Conservation (phyloP, 495 filamentous ascomycete species). For the Neohortaea acidophila region DNA sequence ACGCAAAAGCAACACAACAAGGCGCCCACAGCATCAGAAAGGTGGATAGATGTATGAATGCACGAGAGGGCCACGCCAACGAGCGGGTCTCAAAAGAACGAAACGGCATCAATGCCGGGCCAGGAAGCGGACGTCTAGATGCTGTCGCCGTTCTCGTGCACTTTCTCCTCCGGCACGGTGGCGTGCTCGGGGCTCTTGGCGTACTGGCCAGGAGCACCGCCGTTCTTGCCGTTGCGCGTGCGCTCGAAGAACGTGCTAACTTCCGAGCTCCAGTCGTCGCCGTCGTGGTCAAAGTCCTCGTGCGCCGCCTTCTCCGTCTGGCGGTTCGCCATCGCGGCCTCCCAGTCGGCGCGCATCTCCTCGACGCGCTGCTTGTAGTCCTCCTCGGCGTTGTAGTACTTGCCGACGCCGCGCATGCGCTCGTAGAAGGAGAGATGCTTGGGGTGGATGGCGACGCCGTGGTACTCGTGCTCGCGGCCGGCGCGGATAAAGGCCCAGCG, state of each 20-base stretch:
- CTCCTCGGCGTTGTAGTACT: constrained; percentile 60
- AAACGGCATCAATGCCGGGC: no score
- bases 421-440: constrained; percentile 75
- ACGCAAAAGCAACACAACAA: no score
- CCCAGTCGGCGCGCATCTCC: constrained; percentile 60
- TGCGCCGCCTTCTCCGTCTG: constrained; percentile 32
- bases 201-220: neutral
- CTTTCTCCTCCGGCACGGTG: no score
- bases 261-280: constrained; percentile 29
- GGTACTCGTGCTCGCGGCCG: constrained; percentile 63
- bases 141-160: no score
- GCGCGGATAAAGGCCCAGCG: constrained; percentile 66
- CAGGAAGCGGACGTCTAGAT: no score
- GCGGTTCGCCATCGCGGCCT: constrained; percentile 35
- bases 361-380: constrained; percentile 67
- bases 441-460: constrained; percentile 75
- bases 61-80: no score
- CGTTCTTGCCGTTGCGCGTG: constrained; percentile 16
- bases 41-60: no score
- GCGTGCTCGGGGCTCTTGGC: no score
- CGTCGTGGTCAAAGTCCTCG: constrained; percentile 18
- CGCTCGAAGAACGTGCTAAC: constrained; percentile 29
- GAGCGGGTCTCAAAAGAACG: no score
- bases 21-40: no score
- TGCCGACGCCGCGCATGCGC: constrained; percentile 50